Conservation (phyloP, 2,329 filamentous ascomycete genomes). For the Botrytis medusae region DNA sequence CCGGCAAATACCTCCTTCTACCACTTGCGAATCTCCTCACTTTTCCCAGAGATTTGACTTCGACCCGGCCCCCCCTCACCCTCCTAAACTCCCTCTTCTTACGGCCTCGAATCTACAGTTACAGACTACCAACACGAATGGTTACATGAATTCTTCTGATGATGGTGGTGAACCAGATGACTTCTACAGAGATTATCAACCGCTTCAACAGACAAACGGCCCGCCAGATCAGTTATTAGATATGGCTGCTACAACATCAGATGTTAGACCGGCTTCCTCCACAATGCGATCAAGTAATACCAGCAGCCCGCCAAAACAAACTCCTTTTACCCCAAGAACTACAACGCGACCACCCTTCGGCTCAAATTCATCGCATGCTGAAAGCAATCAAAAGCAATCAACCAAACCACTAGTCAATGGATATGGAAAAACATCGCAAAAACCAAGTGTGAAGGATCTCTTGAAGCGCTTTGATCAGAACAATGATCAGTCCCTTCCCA, state of each 20-base stretch:
- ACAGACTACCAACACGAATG: slow-evolving; percentile 30
- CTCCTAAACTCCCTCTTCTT: slow-evolving; percentile 35
- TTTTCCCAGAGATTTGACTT: slow-evolving; percentile 23
- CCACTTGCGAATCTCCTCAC: slow-evolving; percentile 27
- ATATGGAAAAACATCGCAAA: slow-evolving; percentile 26
- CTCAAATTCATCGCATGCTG: slow-evolving; percentile 57
- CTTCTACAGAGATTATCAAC: slow-evolving; percentile 50
- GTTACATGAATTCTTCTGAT: slow-evolving; percentile 28
- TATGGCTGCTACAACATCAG: slow-evolving; percentile 40
- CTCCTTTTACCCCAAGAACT: slow-evolving; percentile 43
- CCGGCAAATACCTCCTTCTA: slow-evolving; percentile 20
- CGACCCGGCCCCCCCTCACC: slow-evolving; percentile 32
- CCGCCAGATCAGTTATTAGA: slow-evolving; percentile 28
- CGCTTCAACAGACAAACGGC: slow-evolving; percentile 37
- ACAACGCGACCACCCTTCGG: slow-evolving; percentile 48
- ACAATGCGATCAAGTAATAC: slow-evolving; percentile 52
- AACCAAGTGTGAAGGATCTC: slow-evolving; percentile 75
- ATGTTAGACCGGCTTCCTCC: slow-evolving; percentile 44
- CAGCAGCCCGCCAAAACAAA: slow-evolving; percentile 50
- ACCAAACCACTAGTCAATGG: slow-evolving; percentile 35
- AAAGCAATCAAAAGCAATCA: slow-evolving; percentile 38
- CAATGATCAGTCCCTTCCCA: slow-evolving; percentile 43
- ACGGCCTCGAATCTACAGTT: slow-evolving; percentile 35
- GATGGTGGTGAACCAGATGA: slow-evolving; percentile 45
- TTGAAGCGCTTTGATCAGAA: slow-evolving; percentile 76